Evolutionary conservation across 257 asterid genomes (phyloP).

Genomic region (Forsythia viridissima): DNA sequence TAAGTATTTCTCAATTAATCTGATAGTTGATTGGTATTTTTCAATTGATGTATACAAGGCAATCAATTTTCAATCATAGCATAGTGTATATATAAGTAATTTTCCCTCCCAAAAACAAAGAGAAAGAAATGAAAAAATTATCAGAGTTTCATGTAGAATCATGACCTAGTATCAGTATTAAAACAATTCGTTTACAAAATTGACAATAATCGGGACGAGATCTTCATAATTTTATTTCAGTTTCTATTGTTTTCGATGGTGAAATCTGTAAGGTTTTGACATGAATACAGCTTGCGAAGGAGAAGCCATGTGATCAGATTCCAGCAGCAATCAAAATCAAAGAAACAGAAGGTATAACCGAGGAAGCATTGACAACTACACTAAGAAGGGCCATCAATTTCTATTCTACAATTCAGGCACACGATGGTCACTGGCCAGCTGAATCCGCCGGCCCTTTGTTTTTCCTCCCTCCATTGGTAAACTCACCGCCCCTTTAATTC

Average conservation of each 20-base stretch:
- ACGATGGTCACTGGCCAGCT: constrained; percentile 66
- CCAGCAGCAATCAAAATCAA: constrained; percentile 24
- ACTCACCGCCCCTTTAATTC: neutral
- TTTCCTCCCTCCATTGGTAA: constrained; percentile 49
- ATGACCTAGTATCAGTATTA: too few relatives aligned
- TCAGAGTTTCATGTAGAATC: too few relatives aligned
- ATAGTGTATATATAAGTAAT: too few relatives aligned
- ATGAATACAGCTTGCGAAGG: constrained; percentile 39
- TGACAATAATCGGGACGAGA: too few relatives aligned
- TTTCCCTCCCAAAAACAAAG: too few relatives aligned
- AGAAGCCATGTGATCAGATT: constrained; percentile 31
- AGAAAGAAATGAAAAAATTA: too few relatives aligned
- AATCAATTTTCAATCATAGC: too few relatives aligned
- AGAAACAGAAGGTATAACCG: constrained; percentile 31
- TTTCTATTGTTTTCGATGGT: neutral
- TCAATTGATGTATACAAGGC: too few relatives aligned
- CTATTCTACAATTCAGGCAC: constrained; percentile 49
- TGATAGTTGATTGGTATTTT: too few relatives aligned
- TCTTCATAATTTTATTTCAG: too few relatives aligned
- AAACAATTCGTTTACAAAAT: too few relatives aligned
- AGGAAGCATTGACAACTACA: constrained; percentile 29
- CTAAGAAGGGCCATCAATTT: constrained; percentile 33
- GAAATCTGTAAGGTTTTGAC: neutral
- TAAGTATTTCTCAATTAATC: too few relatives aligned
- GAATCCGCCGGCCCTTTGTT: constrained; percentile 60